phyloP scores from a whole-genome alignment of 192 early-diverging fungal genomes.

The Backusella mclennaniae region DNA sequence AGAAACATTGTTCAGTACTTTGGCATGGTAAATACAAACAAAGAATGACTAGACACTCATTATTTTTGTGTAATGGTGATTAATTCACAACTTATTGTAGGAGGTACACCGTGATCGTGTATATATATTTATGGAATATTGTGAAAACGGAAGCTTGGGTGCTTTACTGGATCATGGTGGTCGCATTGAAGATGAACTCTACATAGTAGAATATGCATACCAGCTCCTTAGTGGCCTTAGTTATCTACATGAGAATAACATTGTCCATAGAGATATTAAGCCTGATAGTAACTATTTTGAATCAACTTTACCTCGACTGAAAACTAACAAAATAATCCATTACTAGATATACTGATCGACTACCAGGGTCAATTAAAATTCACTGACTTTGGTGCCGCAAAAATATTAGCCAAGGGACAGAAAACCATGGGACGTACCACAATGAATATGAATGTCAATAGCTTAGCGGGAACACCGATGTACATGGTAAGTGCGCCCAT shows the following conservation, averaged over 20 bases:
- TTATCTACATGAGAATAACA: slow-evolving; percentile 81
- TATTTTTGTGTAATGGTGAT: neutral
- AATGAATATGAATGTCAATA: slow-evolving; percentile 58
- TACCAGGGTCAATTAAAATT: slow-evolving; percentile 77
- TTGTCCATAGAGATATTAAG: slow-evolving; percentile 91
- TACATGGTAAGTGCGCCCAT: slow-evolving; percentile 49
- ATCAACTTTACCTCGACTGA: neutral
- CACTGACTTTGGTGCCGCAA: slow-evolving; percentile 90
- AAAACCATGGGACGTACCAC: slow-evolving; percentile 53
- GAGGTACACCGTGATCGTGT: slow-evolving; percentile 91
- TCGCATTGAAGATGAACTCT: slow-evolving; percentile 71
- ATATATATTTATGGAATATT: slow-evolving; percentile 92
- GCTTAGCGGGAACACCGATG: slow-evolving; percentile 60
- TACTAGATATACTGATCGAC: slow-evolving; percentile 74
- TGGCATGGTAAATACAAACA: slow-evolving; percentile 53
- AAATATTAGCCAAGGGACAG: slow-evolving; percentile 77
- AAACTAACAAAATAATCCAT: slow-evolving; percentile 14
- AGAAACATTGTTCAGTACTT: slow-evolving; percentile 90
- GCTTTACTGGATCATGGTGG: slow-evolving; percentile 79
- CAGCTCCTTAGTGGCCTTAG: slow-evolving; percentile 82
- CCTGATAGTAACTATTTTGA: slow-evolving; percentile 65
- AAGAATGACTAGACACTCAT: neutral
- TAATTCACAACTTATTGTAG: slow-evolving; percentile 11
- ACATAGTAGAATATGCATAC: slow-evolving; percentile 68
- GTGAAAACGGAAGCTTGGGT: slow-evolving; percentile 72